phyloP scores from a whole-genome alignment of 2,329 filamentous ascomycete species.

The Chaetomium sp. region DNA sequence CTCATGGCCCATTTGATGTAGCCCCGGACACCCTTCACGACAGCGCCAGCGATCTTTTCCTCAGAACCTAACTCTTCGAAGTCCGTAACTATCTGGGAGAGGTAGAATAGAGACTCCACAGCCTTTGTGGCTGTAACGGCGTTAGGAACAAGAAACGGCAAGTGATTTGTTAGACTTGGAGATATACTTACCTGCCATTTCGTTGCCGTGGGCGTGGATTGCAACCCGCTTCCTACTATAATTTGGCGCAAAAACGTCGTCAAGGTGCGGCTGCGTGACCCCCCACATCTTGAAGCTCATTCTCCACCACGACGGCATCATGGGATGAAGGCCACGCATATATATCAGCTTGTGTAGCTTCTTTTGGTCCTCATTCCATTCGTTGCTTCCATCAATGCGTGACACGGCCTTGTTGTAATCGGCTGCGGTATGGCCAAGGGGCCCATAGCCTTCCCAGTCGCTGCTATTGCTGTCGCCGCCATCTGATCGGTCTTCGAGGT shows the following conservation, averaged over 20 bases:
- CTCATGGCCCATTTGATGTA: conserved; percentile 30
- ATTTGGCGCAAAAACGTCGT: conserved; percentile 27
- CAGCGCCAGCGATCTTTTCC: conserved; percentile 24
- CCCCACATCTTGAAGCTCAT: conserved; percentile 30
- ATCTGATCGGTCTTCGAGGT: conserved; percentile 5
- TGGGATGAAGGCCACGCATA: conserved; percentile 31
- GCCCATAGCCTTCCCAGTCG: conserved; percentile 22
- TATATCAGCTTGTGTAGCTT: conserved; percentile 30
- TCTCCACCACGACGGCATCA: conserved; percentile 30
- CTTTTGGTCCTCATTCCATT: conserved; percentile 29
- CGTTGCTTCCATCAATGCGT: conserved; percentile 16
- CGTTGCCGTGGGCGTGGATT: conserved; percentile 26
- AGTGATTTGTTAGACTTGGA: not conserved
- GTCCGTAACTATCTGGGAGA: conserved; percentile 28
- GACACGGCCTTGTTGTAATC: conserved; percentile 15
- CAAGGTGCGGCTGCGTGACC: conserved; percentile 23
- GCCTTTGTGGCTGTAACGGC: conserved; percentile 28
- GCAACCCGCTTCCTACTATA: conserved; percentile 21
- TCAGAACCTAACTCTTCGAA: conserved; percentile 27
- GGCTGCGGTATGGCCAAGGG: conserved; percentile 9
- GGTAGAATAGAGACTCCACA: conserved; percentile 30
- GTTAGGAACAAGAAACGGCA: conserved; percentile 5
- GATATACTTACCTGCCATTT: conserved; percentile 24
- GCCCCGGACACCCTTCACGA: conserved; percentile 26
- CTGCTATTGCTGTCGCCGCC: conserved; percentile 16